Conservation (phyloP, 148 eudicot species). For the Salicornia ramosissima region DNA sequence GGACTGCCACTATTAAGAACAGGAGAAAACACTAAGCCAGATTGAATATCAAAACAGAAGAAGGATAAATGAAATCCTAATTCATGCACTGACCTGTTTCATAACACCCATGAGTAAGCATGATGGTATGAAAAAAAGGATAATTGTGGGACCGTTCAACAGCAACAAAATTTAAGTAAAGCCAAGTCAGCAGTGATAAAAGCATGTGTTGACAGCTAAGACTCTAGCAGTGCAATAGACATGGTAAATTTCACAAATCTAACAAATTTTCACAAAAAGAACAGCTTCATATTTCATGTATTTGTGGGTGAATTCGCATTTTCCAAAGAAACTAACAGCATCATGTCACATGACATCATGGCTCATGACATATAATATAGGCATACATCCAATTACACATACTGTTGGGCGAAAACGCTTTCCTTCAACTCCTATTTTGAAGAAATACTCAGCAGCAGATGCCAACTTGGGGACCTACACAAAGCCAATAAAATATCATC, state of each 20-base stretch:
- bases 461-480: conserved; percentile 90
- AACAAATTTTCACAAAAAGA: not conserved
- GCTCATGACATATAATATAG: not conserved
- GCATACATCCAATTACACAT: conserved; percentile 21
- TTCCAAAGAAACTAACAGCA: not conserved
- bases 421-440: conserved; percentile 91
- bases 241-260: not conserved
- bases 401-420: conserved; percentile 94
- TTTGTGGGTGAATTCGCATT: not conserved
- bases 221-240: not conserved
- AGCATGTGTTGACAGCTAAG: not conserved
- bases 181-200: not conserved
- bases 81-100: not conserved
- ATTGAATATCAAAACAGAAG: no score
- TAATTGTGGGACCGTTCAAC: not conserved
- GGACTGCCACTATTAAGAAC: no score
- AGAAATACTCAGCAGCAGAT: conserved; percentile 90
- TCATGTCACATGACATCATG: not conserved
- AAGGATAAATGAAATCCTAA: not conserved
- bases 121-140: not conserved
- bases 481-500: conserved; percentile 16
- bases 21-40: no score
- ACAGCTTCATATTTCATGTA: no score
- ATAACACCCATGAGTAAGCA: not conserved
- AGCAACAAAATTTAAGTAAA: not conserved